These are phyloP conservation scores for Trichosporon asahii DNA, from an alignment of 1,284 basidiomycete genomes.

Conservation along the genomic window DNA sequence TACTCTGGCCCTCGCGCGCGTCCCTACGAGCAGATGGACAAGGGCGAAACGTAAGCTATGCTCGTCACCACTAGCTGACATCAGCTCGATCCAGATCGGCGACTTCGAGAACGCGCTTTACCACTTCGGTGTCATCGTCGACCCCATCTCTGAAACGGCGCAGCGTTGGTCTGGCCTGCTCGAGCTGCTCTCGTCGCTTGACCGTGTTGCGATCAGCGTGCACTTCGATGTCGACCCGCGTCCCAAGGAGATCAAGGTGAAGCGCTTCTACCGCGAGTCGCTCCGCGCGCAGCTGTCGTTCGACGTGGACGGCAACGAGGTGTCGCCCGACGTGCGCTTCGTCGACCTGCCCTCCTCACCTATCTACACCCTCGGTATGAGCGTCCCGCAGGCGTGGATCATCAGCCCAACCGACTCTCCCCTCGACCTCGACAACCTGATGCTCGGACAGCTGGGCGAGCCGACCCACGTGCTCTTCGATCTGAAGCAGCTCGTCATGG, in stretches of 20 bases:
- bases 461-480: constrained; percentile 76
- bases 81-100: constrained; percentile 67
- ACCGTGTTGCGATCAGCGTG: constrained; percentile 63
- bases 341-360: constrained; percentile 59
- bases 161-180: constrained; percentile 80
- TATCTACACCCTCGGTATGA: constrained; percentile 87
- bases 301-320: constrained; percentile 58
- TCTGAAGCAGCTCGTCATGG: constrained; percentile 85
- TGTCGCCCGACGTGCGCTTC: constrained; percentile 52
- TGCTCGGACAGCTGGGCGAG: constrained; percentile 61
- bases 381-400: constrained; percentile 85
- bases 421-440: constrained; percentile 95
- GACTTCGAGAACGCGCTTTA: constrained; percentile 65
- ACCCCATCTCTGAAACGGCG: constrained; percentile 78
- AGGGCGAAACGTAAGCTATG: constrained; percentile 62
- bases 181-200: constrained; percentile 53
- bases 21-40: constrained; percentile 61
- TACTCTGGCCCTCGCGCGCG: constrained; percentile 55
- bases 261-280: constrained; percentile 87
- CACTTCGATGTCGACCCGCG: constrained; percentile 68
- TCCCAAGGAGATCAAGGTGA: constrained; percentile 72
- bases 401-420: constrained; percentile 82
- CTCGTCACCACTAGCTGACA: background rate
- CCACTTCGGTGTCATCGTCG: constrained; percentile 70
- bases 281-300: constrained; percentile 63